Conservation (phyloP, 1,284 basidiomycete species). For the Apiotrichum veenhuisii region DNA sequence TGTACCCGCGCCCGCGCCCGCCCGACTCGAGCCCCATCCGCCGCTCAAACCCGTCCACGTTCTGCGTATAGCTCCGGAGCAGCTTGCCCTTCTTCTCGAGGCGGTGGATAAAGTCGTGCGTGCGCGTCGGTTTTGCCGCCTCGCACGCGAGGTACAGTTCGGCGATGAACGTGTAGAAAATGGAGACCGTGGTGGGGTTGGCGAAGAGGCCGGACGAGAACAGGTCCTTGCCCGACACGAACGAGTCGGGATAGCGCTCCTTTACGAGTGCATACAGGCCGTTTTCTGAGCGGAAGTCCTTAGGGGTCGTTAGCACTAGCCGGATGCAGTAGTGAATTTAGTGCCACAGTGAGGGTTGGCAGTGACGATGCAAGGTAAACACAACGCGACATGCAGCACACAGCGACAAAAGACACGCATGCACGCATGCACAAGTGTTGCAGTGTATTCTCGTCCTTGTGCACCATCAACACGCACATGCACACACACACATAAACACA, state of each 20-base stretch:
- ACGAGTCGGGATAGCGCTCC: slow-evolving; percentile 71
- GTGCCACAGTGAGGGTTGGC: too few relatives aligned
- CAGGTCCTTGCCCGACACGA: slow-evolving; percentile 81
- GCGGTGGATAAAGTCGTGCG: slow-evolving; percentile 81
- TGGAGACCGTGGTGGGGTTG: slow-evolving; percentile 70
- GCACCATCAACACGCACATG: too few relatives aligned
- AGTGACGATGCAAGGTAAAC: too few relatives aligned
- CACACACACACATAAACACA: neutral
- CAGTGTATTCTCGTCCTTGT: too few relatives aligned
- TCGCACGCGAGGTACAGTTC: slow-evolving; percentile 80
- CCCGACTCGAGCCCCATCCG: slow-evolving; percentile 69
- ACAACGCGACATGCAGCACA: too few relatives aligned
- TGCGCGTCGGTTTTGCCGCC: slow-evolving; percentile 71
- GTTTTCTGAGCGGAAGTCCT: slow-evolving; percentile 87
- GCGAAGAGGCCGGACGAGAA: slow-evolving; percentile 85
- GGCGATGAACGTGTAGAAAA: slow-evolving; percentile 93
- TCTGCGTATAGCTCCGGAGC: slow-evolving; percentile 87
- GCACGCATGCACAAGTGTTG: too few relatives aligned
- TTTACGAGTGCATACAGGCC: slow-evolving; percentile 86
- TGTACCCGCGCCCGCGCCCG: slow-evolving; percentile 54
- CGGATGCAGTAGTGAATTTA: neutral
- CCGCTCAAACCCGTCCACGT: slow-evolving; percentile 89
- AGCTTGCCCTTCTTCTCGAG: slow-evolving; percentile 80
- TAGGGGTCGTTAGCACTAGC: too few relatives aligned
- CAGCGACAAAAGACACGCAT: too few relatives aligned